Percentiles rank a stretch among this genome's conserved stretches.
Conservation (phyloP, 2,329 filamentous ascomycete species). For the Ascochyta koolunga region DNA sequence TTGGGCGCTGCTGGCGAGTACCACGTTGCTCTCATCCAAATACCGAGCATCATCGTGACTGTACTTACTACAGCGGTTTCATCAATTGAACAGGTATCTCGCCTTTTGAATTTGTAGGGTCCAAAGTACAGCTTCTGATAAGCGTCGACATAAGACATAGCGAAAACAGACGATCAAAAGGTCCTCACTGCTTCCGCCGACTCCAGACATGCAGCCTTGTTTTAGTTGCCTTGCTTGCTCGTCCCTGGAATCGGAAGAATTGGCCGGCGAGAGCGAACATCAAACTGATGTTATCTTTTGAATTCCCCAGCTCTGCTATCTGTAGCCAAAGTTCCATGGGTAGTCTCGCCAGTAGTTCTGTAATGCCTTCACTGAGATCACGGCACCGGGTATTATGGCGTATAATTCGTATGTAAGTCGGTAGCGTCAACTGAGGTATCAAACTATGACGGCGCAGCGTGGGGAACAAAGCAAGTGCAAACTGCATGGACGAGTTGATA, state of each 20-base stretch:
- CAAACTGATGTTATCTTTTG: conserved; percentile 48
- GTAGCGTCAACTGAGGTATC: conserved; percentile 34
- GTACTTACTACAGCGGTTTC: neutral
- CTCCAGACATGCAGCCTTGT: conserved; percentile 23
- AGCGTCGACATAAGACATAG: neutral
- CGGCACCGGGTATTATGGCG: conserved; percentile 4
- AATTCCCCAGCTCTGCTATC: conserved; percentile 47
- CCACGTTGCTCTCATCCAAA: neutral
- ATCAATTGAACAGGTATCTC: neutral
- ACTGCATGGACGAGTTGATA: conserved; percentile 51
- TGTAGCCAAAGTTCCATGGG: conserved; percentile 51
- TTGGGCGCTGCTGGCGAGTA: neutral
- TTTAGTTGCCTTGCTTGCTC: conserved; percentile 20
- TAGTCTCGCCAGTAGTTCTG: conserved; percentile 23
- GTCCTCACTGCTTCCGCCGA: conserved; percentile 16
- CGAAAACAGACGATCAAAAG: neutral
- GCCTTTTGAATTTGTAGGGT: neutral
- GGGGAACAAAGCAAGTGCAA: conserved; percentile 56
- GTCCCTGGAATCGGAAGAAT: conserved; percentile 21
- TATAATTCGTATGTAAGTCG: conserved; percentile 35
- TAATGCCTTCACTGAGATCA: neutral
- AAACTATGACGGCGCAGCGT: conserved; percentile 48
- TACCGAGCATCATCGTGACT: too few species aligned
- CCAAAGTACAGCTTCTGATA: neutral
- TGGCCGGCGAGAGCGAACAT: conserved; percentile 36